phyloP scores from a whole-genome alignment of 192 early-diverging fungal species.

The Globomyces pollinis-pini region DNA sequence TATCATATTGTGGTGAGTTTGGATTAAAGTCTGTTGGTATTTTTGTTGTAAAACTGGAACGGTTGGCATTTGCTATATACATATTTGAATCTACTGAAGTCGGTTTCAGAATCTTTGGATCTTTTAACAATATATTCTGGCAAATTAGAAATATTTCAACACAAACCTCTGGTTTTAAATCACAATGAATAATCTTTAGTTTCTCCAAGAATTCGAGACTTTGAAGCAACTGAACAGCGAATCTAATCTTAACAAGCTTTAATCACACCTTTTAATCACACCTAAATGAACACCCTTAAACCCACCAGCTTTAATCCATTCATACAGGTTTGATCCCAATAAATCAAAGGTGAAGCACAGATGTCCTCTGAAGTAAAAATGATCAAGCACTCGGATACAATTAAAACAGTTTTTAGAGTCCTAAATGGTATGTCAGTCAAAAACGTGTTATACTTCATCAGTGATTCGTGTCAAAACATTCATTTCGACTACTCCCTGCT shows the following conservation, averaged over 20 bases:
- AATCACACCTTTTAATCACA: constrained; percentile 49
- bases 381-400: constrained; percentile 80
- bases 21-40: constrained; percentile 38
- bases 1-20: constrained; percentile 33
- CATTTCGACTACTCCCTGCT: constrained; percentile 88
- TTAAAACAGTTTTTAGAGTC: constrained; percentile 73
- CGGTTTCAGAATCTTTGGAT: constrained; percentile 41
- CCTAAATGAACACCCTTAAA: constrained; percentile 82
- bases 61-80: constrained; percentile 4
- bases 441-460: constrained; percentile 70
- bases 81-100: constrained; percentile 17
- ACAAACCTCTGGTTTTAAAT: constrained; percentile 87
- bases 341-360: constrained; percentile 92
- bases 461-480: constrained; percentile 83
- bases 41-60: constrained; percentile 7
- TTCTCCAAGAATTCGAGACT: constrained; percentile 64
- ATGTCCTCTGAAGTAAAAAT: constrained; percentile 92
- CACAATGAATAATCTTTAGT: constrained; percentile 86
- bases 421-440: constrained; percentile 29
- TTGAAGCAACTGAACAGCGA: constrained; percentile 77
- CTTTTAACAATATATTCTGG: constrained; percentile 75
- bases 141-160: neutral
- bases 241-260: constrained; percentile 46
- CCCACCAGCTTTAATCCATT: constrained; percentile 87
- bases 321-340: constrained; percentile 91